Conservation (phyloP, 495 filamentous ascomycete species). For the Penicillium coprophilum region DNA sequence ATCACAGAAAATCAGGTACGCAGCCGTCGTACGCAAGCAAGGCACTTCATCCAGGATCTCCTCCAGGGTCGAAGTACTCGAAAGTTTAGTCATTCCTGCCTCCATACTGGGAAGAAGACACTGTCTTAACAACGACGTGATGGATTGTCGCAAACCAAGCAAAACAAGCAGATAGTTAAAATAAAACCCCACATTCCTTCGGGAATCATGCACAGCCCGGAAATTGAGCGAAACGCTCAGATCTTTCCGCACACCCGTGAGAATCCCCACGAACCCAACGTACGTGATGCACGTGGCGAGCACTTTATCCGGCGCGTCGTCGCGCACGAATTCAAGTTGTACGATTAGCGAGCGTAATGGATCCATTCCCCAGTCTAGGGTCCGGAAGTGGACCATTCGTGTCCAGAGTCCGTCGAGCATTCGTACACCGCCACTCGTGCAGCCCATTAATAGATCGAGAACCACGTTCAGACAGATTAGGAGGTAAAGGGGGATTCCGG, state of each 20-base stretch:
- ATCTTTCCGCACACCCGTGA: constrained; percentile 57
- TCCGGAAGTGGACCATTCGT: constrained; percentile 63
- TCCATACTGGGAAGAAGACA: not conserved
- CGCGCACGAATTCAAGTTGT: constrained; percentile 55
- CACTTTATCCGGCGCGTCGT: constrained; percentile 34
- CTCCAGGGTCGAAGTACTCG: constrained; percentile 20
- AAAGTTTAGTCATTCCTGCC: not conserved
- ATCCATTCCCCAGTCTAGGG: constrained; percentile 69
- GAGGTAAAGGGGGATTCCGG: constrained; percentile 57
- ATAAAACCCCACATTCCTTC: constrained; percentile 43
- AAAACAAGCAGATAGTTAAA: constrained; percentile 55
- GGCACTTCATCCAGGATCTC: constrained; percentile 36
- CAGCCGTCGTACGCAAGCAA: constrained; percentile 47
- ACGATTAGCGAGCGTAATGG: constrained; percentile 55
- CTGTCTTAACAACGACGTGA: constrained; percentile 52
- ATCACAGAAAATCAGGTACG: constrained; percentile 58
- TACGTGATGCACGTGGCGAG: constrained; percentile 62
- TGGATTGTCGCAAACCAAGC: constrained; percentile 55
- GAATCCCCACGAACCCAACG: constrained; percentile 60
- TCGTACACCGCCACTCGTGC: constrained; percentile 58
- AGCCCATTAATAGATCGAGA: constrained; percentile 65
- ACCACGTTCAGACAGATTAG: constrained; percentile 62
- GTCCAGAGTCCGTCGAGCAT: constrained; percentile 20
- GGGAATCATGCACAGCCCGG: constrained; percentile 54
- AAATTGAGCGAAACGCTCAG: constrained; percentile 66